A percentile compares a stretch with the other conserved stretches of the same genome.
These are phyloP conservation scores for barrel medic (Medicago truncatula) DNA, from an alignment of 306 rosid genomes.

Conservation along the genomic window DNA sequence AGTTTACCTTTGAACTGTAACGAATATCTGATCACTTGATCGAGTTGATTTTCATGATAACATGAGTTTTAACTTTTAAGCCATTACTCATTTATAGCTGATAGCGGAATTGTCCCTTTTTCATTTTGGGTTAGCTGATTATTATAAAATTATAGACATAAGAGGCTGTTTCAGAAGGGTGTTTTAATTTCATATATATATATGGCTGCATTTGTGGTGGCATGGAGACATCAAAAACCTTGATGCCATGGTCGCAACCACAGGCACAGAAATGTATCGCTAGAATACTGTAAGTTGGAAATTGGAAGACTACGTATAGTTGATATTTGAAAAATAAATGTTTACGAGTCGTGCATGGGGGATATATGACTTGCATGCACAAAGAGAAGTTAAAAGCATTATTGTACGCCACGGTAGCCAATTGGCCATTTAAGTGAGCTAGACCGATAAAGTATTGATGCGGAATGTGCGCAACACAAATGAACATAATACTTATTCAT, in stretches of 20 bases:
- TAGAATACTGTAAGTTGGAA: not conserved
- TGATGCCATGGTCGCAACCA: not conserved
- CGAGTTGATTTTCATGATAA: constrained; percentile 5
- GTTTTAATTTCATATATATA: not conserved
- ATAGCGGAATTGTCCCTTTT: not conserved
- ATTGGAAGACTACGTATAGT: not conserved
- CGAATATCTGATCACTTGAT: not conserved
- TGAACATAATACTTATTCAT: not conserved
- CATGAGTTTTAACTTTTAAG: constrained; percentile 11
- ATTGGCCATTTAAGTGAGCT: not conserved
- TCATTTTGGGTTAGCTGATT: not conserved
- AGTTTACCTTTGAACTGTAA: not conserved
- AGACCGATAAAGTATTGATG: not conserved
- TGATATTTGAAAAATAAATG: not conserved
- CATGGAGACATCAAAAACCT: not conserved
- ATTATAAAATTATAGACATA: not conserved
- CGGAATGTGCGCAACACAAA: not conserved
- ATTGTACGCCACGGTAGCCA: not conserved
- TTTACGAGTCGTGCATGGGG: not conserved
- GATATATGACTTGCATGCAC: not conserved
- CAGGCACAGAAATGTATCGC: not conserved
- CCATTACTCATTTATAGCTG: not conserved
- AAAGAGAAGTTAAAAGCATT: not conserved
- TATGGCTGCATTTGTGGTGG: not conserved
- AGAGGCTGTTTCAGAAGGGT: not conserved